Base-by-base conservation (phyloP, 768 basidiomycete species). In the Leccinum boreale region DNA sequence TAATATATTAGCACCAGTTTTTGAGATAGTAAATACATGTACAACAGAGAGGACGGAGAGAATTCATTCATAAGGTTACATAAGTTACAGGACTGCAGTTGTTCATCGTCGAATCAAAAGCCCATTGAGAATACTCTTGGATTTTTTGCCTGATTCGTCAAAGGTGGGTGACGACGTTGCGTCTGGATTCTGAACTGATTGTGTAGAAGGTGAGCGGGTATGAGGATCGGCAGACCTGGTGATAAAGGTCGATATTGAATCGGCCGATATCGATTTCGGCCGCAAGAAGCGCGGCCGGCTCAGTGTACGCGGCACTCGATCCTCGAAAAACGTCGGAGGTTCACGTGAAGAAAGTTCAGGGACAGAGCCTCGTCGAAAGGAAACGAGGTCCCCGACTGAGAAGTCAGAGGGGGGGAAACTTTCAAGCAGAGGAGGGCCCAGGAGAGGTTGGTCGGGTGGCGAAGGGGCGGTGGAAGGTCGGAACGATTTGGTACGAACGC, bases 201-300 rank as follows among this genome's bases (percentile, higher is more conserved):
- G 61, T n/a, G 46, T 55, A 24, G 59, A 48, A 53, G 50, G 52
- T 26, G 61, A 56, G 35, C 50, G 33, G 31, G 39, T 36, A 52
- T 61, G 53, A 33, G 46, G 28, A 42, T 62, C 63, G 12, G 46
- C 36, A 48, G 68, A 23, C 39, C 48, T 50, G 17, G 59, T 52
- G 47, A 51, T 48, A 7, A 70, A 57, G 3, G 72, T 73, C n/a
- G 81, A 77, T 10, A 82, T 70, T 6, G 83, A 83, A 59, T 86
- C 85, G 0, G 79, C 76, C 4, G 85, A 87, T 55, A 79, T 73
- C 6, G 83, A 84, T 65, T 81, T 82, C 9, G 75, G 67, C 55
- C 79, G 81, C 26, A 74, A 60, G 49, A 66, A 66, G 23, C 71
- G 72, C 33, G 59, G 58, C 50, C 59, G 60, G 50, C 52, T 57